Conservation (phyloP, 495 filamentous ascomycete genomes). For the Podospora appendiculata region DNA sequence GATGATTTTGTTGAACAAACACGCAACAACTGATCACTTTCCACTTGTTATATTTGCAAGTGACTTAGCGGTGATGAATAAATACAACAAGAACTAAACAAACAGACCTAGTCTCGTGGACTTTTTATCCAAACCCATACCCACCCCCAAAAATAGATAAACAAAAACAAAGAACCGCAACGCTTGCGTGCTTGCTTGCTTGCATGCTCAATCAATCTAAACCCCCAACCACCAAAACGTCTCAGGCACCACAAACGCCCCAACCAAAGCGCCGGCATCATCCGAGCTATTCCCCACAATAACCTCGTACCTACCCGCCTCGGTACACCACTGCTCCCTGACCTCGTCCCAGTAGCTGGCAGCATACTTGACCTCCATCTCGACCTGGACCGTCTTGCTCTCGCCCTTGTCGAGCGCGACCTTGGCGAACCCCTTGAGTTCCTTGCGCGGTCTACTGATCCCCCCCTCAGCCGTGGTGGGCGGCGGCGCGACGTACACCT, state of each 20-base stretch:
- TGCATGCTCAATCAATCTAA: constrained; percentile 4
- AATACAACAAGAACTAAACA: too few species aligned
- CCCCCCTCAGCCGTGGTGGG: constrained; percentile 5
- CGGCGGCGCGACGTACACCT: constrained; percentile 44
- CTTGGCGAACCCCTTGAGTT: constrained; percentile 70
- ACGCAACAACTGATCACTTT: too few species aligned
- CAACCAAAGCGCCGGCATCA: constrained; percentile 30
- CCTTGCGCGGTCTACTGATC: constrained; percentile 38
- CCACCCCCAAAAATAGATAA: too few species aligned
- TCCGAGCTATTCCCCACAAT: constrained; percentile 46
- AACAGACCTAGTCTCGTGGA: too few species aligned
- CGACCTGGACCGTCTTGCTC: constrained; percentile 48
- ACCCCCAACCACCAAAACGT: constrained; percentile 52
- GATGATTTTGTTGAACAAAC: too few species aligned
- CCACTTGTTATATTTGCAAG: too few species aligned
- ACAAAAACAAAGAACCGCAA: too few species aligned
- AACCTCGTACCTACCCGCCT: constrained; percentile 57
- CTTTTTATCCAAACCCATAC: too few species aligned
- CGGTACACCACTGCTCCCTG: constrained; percentile 56
- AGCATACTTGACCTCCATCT: constrained; percentile 51
- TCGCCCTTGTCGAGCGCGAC: constrained; percentile 57
- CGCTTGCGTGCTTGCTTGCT: too few species aligned
- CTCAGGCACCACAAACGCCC: constrained; percentile 43
- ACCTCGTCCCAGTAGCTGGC: constrained; percentile 67
- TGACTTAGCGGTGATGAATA: too few species aligned